These are phyloP conservation scores for Paecilomyces niveus DNA, from an alignment of 2,329 filamentous ascomycete genomes.

Conservation along the genomic window DNA sequence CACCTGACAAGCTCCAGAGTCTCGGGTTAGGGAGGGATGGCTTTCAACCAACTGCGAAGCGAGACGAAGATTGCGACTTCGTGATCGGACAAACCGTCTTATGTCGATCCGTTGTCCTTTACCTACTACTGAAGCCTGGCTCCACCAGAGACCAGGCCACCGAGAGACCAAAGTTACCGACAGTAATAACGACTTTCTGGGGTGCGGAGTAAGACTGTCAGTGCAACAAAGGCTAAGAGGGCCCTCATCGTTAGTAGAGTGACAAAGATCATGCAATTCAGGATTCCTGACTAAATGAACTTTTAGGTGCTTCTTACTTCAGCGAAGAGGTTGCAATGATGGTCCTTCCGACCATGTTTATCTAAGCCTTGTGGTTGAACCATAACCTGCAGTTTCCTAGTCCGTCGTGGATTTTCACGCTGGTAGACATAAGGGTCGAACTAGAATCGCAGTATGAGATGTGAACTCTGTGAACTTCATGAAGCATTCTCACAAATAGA, in stretches of 20 bases:
- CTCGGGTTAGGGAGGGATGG: not conserved
- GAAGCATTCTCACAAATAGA: too few relatives aligned
- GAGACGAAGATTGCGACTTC: not conserved
- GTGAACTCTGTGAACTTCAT: too few relatives aligned
- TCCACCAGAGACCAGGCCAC: not conserved
- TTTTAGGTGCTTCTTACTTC: not conserved
- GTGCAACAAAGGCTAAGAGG: not conserved
- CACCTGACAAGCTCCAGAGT: not conserved
- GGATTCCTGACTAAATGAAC: not conserved
- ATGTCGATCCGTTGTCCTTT: not conserved
- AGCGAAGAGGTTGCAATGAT: not conserved
- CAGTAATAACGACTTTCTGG: not conserved
- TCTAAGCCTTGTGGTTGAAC: not conserved
- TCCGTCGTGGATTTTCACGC: too few relatives aligned
- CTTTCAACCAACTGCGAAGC: not conserved
- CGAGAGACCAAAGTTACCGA: not conserved
- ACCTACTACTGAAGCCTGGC: not conserved
- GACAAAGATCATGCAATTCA: not conserved
- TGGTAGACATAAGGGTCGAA: too few relatives aligned
- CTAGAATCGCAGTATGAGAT: too few relatives aligned
- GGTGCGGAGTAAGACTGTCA: not conserved
- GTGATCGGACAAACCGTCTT: not conserved
- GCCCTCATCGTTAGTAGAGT: not conserved
- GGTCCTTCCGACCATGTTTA: not conserved
- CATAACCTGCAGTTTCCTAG: too few relatives aligned